Evolutionary conservation across 257 asterid species (phyloP).

Genomic region (Plantago elongata): DNA sequence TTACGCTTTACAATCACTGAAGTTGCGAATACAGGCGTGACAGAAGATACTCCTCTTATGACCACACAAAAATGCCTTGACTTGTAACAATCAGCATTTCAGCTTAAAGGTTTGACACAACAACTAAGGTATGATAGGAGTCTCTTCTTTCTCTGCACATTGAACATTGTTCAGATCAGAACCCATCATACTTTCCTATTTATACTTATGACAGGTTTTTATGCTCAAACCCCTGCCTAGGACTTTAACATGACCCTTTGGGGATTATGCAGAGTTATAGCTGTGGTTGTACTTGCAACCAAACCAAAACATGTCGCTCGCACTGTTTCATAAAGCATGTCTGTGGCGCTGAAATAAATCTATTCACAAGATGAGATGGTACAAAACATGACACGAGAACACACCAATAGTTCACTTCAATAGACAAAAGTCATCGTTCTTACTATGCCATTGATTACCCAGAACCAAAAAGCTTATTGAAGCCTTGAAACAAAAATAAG

Average conservation of each 20-base stretch:
- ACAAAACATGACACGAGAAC: too few species aligned
- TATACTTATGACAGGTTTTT: neutral
- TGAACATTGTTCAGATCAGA: conserved; percentile 17
- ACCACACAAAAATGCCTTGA: neutral
- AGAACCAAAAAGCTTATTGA: too few species aligned
- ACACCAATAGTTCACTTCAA: too few species aligned
- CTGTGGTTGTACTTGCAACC: too few species aligned
- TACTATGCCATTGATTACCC: too few species aligned
- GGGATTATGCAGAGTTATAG: too few species aligned
- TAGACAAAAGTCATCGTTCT: too few species aligned
- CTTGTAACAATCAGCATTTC: neutral
- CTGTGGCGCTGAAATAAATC: neutral
- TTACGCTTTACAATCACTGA: neutral
- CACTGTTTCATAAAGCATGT: too few species aligned
- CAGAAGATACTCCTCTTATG: neutral
- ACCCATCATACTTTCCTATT: neutral
- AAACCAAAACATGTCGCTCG: too few species aligned
- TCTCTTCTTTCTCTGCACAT: conserved; percentile 32
- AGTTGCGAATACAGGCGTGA: neutral
- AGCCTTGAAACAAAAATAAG: too few species aligned
- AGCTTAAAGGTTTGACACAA: conserved; percentile 16
- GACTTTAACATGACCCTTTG: too few species aligned
- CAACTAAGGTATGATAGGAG: conserved; percentile 27
- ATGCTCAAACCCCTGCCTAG: too few species aligned
- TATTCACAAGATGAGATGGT: neutral